These are phyloP conservation scores for Chrysopogon serrulatus DNA, from an alignment of 176 grass and related monocot species.

Conservation along the genomic window DNA sequence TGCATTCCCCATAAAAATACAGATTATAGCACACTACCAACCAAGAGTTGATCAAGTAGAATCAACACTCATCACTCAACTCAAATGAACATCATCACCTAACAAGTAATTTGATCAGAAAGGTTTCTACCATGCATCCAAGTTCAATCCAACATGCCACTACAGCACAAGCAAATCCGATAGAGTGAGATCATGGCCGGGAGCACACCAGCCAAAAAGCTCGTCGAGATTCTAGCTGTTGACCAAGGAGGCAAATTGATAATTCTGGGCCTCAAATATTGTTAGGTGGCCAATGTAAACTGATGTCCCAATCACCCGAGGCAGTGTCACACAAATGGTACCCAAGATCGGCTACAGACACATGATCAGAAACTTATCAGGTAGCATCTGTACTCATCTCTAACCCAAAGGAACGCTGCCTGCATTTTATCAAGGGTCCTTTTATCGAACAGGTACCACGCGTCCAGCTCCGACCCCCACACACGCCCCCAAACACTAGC, in stretches of 20 bases:
- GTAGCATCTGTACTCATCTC: neutral
- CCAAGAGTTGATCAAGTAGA: neutral
- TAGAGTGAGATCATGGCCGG: neutral
- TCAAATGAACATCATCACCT: neutral
- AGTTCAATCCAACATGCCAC: neutral
- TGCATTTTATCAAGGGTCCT: neutral
- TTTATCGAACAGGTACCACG: neutral
- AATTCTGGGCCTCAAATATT: neutral
- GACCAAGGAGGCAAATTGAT: neutral
- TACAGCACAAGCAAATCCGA: neutral
- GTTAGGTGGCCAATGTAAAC: neutral
- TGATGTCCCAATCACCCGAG: neutral
- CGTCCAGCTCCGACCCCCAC: neutral
- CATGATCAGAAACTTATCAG: neutral
- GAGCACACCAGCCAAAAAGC: neutral
- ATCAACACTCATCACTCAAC: neutral
- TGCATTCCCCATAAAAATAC: neutral
- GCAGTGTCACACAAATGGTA: neutral
- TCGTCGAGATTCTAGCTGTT: neutral
- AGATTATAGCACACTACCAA: neutral
- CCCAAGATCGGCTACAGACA: neutral
- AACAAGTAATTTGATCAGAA: constrained; percentile 5
- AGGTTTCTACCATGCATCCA: neutral
- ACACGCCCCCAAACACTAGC: neutral
- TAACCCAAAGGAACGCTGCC: neutral